Percentiles rank a stretch among this genome's conserved stretches.
Evolutionary conservation across 768 basidiomycete genomes (phyloP).

Genomic region (Dentipellis fragilis): DNA sequence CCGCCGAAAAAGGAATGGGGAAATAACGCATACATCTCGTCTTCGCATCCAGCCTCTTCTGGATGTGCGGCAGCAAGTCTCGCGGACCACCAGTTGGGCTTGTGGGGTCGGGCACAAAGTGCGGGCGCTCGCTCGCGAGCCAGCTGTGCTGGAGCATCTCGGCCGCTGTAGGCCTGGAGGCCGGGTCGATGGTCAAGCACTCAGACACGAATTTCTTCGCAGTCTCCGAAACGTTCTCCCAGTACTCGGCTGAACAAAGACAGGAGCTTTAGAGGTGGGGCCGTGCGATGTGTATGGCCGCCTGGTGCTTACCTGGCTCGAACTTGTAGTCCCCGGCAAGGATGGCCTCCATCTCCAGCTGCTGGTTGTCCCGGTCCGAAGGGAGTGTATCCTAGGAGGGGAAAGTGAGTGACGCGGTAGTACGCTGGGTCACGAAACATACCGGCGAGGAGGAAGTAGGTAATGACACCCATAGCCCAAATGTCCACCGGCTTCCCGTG

Average conservation of each 20-base stretch:
- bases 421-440: constrained; percentile 1
- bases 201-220: constrained; percentile 74
- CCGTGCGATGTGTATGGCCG: not conserved
- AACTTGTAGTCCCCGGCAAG: constrained; percentile 90
- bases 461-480: constrained; percentile 98
- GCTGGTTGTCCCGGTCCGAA: constrained; percentile 85
- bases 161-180: constrained; percentile 66
- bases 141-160: constrained; percentile 71
- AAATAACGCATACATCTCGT: constrained; percentile 7
- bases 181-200: constrained; percentile 83
- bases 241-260: constrained; percentile 60
- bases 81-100: constrained; percentile 49
- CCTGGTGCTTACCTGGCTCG: constrained; percentile 40
- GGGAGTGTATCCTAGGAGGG: constrained; percentile 74
- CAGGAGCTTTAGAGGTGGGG: not conserved
- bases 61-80: constrained; percentile 83
- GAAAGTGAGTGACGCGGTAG: not conserved
- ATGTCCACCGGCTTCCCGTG: constrained; percentile 93
- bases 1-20: not conserved
- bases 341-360: constrained; percentile 93
- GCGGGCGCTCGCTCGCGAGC: constrained; percentile 60
- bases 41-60: constrained; percentile 83
- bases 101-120: constrained; percentile 59
- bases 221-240: constrained; percentile 73
- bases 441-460: constrained; percentile 87